Evolutionary conservation across 495 filamentous ascomycete species (phyloP).

Genomic region (Penicillium waksmanii): DNA sequence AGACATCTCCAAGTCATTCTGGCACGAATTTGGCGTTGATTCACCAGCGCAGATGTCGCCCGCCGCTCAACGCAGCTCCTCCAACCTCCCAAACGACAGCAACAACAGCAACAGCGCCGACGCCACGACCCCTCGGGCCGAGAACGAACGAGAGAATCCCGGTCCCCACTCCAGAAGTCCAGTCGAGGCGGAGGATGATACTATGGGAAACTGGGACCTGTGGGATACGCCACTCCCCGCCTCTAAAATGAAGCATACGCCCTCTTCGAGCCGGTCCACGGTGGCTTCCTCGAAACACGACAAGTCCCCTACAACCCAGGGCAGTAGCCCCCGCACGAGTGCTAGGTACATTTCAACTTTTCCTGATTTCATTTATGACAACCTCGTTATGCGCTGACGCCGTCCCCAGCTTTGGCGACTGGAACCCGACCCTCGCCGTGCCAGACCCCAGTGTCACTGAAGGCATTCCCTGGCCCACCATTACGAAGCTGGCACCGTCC

Average conservation of each 20-base stretch:
- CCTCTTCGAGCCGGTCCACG: slow-evolving; percentile 51
- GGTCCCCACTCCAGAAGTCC: slow-evolving; percentile 34
- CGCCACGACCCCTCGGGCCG: slow-evolving; percentile 35
- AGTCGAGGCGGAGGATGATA: slow-evolving; percentile 53
- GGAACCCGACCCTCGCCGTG: slow-evolving; percentile 36
- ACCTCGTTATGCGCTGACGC: slow-evolving; percentile 39
- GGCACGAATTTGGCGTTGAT: slow-evolving; percentile 60
- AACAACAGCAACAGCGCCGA: slow-evolving; percentile 18
- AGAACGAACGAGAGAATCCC: slow-evolving; percentile 39
- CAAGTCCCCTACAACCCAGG: slow-evolving; percentile 50
- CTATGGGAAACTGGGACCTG: slow-evolving; percentile 65
- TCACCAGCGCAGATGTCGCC: slow-evolving; percentile 50
- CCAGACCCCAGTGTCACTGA: slow-evolving; percentile 47
- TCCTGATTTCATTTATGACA: slow-evolving; percentile 40
- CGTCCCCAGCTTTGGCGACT: slow-evolving; percentile 46
- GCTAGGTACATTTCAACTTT: slow-evolving; percentile 53
- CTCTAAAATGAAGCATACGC: slow-evolving; percentile 48
- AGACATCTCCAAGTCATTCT: slow-evolving; percentile 52
- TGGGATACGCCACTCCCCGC: slow-evolving; percentile 63
- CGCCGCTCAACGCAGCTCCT: slow-evolving; percentile 37
- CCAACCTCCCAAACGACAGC: slow-evolving; percentile 14
- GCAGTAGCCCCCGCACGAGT: slow-evolving; percentile 54
- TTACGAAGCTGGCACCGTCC: slow-evolving; percentile 65
- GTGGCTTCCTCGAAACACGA: slow-evolving; percentile 47
- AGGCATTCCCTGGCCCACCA: slow-evolving; percentile 69